These are phyloP conservation scores for Cladosporium sp. DNA, from an alignment of 2,329 filamentous ascomycete genomes.

Conservation along the genomic window DNA sequence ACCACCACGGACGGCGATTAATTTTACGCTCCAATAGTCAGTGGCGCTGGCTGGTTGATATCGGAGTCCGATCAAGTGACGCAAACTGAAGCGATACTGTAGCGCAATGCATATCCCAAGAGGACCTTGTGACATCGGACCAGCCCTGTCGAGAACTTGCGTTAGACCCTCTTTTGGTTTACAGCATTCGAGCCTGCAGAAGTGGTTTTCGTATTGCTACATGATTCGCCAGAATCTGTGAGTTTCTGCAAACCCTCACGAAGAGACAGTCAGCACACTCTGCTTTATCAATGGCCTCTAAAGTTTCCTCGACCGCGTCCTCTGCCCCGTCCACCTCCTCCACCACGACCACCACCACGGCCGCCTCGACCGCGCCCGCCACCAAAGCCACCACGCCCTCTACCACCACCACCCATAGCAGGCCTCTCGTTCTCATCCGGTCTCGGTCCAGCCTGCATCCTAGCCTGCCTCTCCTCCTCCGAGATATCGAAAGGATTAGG, in stretches of 20 bases:
- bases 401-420: conserved; percentile 25
- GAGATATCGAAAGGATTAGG: conserved; percentile 72
- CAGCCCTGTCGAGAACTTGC: background rate
- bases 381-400: conserved; percentile 28
- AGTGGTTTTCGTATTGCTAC: background rate
- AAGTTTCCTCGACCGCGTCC: conserved; percentile 20
- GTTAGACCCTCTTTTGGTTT: background rate
- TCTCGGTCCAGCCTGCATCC: conserved; percentile 60
- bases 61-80: background rate
- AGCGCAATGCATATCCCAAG: background rate
- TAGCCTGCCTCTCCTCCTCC: conserved; percentile 66
- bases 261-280: background rate
- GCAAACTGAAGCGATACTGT: background rate
- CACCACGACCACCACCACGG: conserved; percentile 10
- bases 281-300: conserved; percentile 12
- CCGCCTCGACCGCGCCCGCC: conserved; percentile 25
- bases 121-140: background rate
- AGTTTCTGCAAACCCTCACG: background rate
- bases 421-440: conserved; percentile 34
- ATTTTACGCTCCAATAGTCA: background rate
- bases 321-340: conserved; percentile 18
- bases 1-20: background rate
- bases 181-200: background rate
- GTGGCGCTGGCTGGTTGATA: background rate
- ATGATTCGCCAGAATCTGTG: background rate